These are phyloP conservation scores for Cardamine resedifolia DNA, from an alignment of 345 rosid species.

Conservation along the genomic window DNA sequence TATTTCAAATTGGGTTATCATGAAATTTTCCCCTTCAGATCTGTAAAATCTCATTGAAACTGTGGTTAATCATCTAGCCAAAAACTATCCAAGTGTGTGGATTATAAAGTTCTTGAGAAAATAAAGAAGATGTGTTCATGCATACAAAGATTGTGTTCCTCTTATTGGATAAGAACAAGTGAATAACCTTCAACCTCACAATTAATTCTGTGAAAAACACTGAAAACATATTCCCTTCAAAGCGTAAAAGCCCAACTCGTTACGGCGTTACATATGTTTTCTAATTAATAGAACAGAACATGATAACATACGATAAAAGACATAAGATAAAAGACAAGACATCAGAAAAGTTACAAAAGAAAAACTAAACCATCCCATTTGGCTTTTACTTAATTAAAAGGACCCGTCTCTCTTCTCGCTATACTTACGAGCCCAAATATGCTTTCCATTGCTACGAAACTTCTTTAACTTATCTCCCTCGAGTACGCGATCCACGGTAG, in stretches of 20 bases:
- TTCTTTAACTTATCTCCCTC: constrained; percentile 3
- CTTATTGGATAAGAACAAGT: too few species aligned
- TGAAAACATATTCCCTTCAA: neutral
- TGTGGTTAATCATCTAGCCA: neutral
- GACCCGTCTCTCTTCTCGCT: neutral
- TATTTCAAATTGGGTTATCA: neutral
- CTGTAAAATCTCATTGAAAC: neutral
- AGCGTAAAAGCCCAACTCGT: too few species aligned
- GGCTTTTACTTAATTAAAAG: neutral
- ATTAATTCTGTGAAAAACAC: neutral
- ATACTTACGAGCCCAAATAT: constrained; percentile 45
- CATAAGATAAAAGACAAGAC: neutral
- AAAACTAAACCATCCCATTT: neutral
- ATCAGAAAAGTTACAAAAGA: too few species aligned
- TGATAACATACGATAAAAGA: too few species aligned
- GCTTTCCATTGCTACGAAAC: constrained; percentile 35
- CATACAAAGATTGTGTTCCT: neutral
- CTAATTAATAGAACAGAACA: too few species aligned
- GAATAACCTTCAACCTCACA: too few species aligned
- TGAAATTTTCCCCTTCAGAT: neutral
- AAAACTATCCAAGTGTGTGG: neutral
- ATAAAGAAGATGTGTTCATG: neutral
- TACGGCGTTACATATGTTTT: constrained; percentile 2
- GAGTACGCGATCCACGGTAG: constrained; percentile 24
- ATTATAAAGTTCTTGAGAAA: neutral